Evolutionary conservation across 2,329 filamentous ascomycete genomes (phyloP).

Genomic region (Orbilia ellipsospora): DNA sequence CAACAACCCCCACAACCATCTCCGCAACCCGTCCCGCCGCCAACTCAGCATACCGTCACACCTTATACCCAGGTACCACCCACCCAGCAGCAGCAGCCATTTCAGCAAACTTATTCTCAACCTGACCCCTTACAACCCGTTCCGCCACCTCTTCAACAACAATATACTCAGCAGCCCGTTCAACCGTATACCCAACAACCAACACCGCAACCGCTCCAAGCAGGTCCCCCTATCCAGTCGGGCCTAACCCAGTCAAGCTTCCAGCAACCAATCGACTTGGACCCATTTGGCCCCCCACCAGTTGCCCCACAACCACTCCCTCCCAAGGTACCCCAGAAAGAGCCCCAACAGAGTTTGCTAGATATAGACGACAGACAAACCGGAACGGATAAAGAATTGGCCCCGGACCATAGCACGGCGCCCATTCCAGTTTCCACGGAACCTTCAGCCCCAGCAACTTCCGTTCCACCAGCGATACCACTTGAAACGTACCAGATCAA

Average conservation of each 20-base stretch:
- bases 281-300: slow-evolving; percentile 23
- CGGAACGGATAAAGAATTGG: slow-evolving; percentile 40
- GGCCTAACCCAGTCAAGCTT: no score
- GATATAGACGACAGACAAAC: slow-evolving; percentile 33
- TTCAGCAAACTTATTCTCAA: slow-evolving; percentile 7
- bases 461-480: slow-evolving; percentile 48
- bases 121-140: background rate
- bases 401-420: slow-evolving; percentile 16
- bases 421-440: slow-evolving; percentile 43
- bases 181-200: slow-evolving; percentile 1
- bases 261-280: slow-evolving; percentile 19
- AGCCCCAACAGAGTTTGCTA: slow-evolving; percentile 27
- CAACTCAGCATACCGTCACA: slow-evolving; percentile 14
- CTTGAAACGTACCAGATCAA: slow-evolving; percentile 91
- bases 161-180: slow-evolving; percentile 4
- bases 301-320: slow-evolving; percentile 11
- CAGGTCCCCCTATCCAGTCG: no score
- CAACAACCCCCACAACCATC: slow-evolving; percentile 13
- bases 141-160: slow-evolving; percentile 3
- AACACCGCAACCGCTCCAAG: background rate
- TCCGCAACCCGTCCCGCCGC: slow-evolving; percentile 7
- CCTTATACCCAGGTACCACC: slow-evolving; percentile 9
- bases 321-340: slow-evolving; percentile 30
- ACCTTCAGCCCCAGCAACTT: slow-evolving; percentile 9
- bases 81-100: slow-evolving; percentile 4